Percentiles rank a stretch among this genome's conserved stretches.
Conservation (phyloP, 148 eudicot species). For the Spergularia bocconei region DNA sequence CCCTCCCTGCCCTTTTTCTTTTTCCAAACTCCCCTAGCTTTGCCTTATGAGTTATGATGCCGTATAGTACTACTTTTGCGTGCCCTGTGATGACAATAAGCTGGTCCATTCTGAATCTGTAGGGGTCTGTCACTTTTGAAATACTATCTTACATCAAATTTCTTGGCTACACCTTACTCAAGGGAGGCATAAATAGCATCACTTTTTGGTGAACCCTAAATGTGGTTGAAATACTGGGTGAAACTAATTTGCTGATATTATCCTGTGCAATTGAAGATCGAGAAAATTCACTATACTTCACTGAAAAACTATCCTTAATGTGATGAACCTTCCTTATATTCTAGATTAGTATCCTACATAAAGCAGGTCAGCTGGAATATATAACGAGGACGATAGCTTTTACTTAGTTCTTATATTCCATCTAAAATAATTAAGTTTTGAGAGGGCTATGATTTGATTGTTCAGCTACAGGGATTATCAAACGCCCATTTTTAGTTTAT, state of each 20-base stretch:
- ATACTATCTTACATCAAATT: too few relatives aligned
- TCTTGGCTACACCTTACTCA: neutral
- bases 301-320: neutral
- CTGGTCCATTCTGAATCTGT: too few relatives aligned
- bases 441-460: neutral
- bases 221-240: neutral
- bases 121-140: too few relatives aligned
- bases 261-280: neutral
- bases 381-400: neutral
- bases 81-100: too few relatives aligned
- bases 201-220: neutral
- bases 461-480: slow-evolving; percentile 1
- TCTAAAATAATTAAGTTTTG: neutral
- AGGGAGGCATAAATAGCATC: neutral
- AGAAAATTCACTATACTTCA: neutral
- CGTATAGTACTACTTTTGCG: too few relatives aligned
- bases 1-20: too few relatives aligned
- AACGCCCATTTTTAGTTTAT: neutral
- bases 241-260: neutral
- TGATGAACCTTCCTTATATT: neutral
- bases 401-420: neutral
- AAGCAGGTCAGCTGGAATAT: neutral
- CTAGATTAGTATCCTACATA: slow-evolving; percentile 1
- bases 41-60: too few relatives aligned
- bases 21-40: too few relatives aligned